Base-by-base conservation (phyloP, 176 grass and related monocot species). In the Pontederia paniculata region DNA sequence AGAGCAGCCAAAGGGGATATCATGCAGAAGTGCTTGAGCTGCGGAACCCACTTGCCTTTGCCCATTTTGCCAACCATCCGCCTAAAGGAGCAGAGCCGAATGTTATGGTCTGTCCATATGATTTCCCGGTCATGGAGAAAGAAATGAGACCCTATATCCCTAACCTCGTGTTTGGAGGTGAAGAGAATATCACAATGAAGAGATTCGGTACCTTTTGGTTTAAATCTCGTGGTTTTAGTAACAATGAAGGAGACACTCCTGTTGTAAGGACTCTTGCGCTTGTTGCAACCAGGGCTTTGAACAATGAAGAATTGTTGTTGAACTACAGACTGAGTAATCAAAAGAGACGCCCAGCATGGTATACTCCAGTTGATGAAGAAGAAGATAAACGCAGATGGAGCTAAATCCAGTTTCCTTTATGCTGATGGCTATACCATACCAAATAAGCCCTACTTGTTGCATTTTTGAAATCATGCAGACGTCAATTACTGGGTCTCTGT, bases 161-260 rank as follows among this genome's bases (percentile, higher is more conserved):
- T 41, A 98, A 98, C 57, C 45, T 88, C 54, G 71, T 74, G 5
- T 84, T 90, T 75, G 86, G 86, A 63, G 76, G 56, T 62, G 77
- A 81, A 69, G 80, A 88, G 42, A 62, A 63, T 11, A 64, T 76
- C 20, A 74, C 51, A 10, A 84, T 84, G 93, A 91, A 84, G 69
- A 81, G 80, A 48, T 91, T 91, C 55, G 93, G 86, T 22, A 80
- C 77, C 46, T 90, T 90, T 74, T 98, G 88, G 88, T 91, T 98
- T 62, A 91, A 81, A 62, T 91, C 74, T 45, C 64, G 86, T 68
- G 44, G 75, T 41, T 73, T 79, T 43, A 50, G 23, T 62, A 67
- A 74, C 68, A 52, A 66, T 48, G 61, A 57, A 21, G 76, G 60
- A 14, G 71, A 81, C 57, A 70, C 21, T 57, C 74, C 62, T 8